These are phyloP conservation scores for Epichloe coenophiala DNA, from an alignment of 2,329 filamentous ascomycete species.

Conservation along the genomic window DNA sequence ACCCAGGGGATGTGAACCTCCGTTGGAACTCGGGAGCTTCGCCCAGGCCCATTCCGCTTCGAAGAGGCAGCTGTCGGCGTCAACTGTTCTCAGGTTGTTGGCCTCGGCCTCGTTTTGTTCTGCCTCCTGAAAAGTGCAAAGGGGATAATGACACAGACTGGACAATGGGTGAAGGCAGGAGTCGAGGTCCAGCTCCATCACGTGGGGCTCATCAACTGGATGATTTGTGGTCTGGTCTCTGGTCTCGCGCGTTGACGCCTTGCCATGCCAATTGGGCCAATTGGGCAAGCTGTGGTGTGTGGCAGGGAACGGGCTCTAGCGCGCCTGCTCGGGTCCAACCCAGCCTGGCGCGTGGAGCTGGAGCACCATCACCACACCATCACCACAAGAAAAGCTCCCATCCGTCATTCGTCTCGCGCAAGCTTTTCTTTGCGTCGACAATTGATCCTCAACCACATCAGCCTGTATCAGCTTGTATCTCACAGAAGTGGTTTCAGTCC, in stretches of 20 bases:
- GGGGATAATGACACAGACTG: neutral
- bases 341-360: slow-evolving; percentile 4
- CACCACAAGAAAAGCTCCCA: slow-evolving; percentile 5
- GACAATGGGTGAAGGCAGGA: neutral
- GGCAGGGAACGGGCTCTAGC: no score
- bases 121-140: no score
- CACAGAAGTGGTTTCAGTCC: neutral
- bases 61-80: neutral
- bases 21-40: neutral
- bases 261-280: no score
- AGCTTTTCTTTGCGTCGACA: slow-evolving; percentile 1
- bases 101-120: neutral
- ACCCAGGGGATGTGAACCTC: neutral
- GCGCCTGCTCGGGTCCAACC: neutral
- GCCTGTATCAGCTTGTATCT: neutral
- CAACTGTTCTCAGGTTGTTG: neutral
- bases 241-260: no score
- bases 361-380: slow-evolving; percentile 2
- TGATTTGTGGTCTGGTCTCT: neutral
- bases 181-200: slow-evolving; percentile 2
- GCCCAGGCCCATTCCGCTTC: neutral
- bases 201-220: slow-evolving; percentile 5
- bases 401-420: neutral
- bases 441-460: slow-evolving; percentile 1
- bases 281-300: no score